A percentile compares a stretch with the other conserved stretches of the same genome.
Evolutionary conservation across 1,139 yeast genomes (phyloP).

Genomic region (Yamadazyma atmosphaerica): DNA sequence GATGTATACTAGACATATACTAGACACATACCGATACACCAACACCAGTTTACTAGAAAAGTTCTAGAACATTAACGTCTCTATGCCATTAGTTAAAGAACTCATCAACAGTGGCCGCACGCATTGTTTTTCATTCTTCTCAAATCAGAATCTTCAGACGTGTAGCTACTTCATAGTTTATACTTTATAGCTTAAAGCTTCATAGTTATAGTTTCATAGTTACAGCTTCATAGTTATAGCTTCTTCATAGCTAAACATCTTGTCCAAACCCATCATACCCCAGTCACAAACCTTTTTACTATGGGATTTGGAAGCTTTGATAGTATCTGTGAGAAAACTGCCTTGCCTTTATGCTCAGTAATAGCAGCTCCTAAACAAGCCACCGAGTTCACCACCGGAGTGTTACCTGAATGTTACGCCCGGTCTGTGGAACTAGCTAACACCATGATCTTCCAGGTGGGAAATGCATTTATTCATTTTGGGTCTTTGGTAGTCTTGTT

Average conservation of each 20-base stretch:
- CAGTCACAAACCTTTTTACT: too few species aligned
- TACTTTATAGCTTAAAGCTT: too few species aligned
- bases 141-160: background rate
- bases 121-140: background rate
- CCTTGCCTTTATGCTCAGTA: constrained; percentile 78
- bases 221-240: too few species aligned
- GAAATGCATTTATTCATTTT: constrained; percentile 82
- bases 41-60: too few species aligned
- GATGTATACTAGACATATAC: too few species aligned
- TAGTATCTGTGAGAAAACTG: constrained; percentile 62
- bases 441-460: constrained; percentile 88
- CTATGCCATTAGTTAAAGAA: too few species aligned
- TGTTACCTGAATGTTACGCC: constrained; percentile 78
- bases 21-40: too few species aligned
- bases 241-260: too few species aligned
- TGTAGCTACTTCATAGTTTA: too few species aligned
- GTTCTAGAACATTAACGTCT: too few species aligned
- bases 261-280: too few species aligned
- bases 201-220: too few species aligned
- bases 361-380: constrained; percentile 40
- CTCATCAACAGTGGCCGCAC: background rate
- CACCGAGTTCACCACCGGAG: constrained; percentile 48
- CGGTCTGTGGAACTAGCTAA: constrained; percentile 85
- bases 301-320: constrained; percentile 73
- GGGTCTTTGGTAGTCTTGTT: constrained; percentile 65